Base-by-base conservation (phyloP, 139 green algal species). In the Ulvella scutata region DNA sequence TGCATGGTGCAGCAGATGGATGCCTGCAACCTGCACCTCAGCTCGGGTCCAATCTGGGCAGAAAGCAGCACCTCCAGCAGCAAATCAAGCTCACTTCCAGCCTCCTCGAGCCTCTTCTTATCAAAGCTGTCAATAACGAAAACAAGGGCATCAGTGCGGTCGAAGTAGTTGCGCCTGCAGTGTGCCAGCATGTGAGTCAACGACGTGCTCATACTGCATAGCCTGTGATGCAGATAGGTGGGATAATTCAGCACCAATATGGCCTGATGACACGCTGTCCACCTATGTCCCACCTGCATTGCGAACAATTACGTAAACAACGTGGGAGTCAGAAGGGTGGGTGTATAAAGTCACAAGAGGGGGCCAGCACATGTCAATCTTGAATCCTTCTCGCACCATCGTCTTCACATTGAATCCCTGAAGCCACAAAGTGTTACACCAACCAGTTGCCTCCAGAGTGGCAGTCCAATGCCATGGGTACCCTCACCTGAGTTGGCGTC, bases 341-440 rank as follows among this genome's bases (percentile, higher is more conserved):
- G n/a, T n/a, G n/a, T n/a, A n/a, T n/a, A n/a, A n/a, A n/a, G n/a
- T n/a, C n/a, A n/a, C n/a, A n/a, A n/a, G n/a, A n/a, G n/a, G n/a
- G n/a, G n/a, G n/a, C n/a, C n/a, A n/a, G n/a, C n/a, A n/a, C 33
- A 95, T 85, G 74, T 92, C 90, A 2, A 95, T 83, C 79, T 93
- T 95, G 79, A 95, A 92, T 17, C 87, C 86, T 29, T 92, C 87
- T 51, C 88, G 82, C 17, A 85, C 76, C 9, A 95, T 39, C 0
- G 86, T 89, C 81, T 95, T 93, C 77, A 95, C 91, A 83, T 95
- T 93, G 80, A 95, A 95, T 3, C 90, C 90, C 88, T 94, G 81
- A 33, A 74, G n/a, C n/a, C n/a, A n/a, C n/a, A n/a, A n/a, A n/a
- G n/a, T n/a, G n/a, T n/a, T n/a, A n/a, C n/a, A n/a, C n/a, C n/a